Conservation (phyloP, 208 protist genomes). For the Porcisia hertigi region DNA sequence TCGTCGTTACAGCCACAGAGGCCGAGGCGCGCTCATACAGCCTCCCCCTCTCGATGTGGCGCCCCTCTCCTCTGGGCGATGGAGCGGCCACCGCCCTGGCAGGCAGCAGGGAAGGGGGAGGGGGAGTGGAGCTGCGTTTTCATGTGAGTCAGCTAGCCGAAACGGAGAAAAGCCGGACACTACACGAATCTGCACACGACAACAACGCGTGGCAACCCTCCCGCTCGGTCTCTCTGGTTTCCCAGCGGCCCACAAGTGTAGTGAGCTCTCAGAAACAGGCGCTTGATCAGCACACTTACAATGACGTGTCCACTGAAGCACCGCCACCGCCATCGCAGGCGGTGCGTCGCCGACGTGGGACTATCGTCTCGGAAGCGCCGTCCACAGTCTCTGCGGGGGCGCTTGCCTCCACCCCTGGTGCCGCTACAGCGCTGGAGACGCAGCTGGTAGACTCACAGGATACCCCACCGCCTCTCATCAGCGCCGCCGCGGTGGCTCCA, state of each 20-base stretch:
- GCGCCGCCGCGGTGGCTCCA: not conserved
- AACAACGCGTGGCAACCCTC: not conserved
- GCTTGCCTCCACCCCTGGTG: not conserved
- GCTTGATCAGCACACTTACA: not conserved
- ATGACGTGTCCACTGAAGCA: not conserved
- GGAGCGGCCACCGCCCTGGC: not conserved
- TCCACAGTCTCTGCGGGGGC: not conserved
- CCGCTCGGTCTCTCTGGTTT: not conserved
- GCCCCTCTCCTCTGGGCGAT: not conserved
- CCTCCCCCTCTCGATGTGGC: slow-evolving; percentile 24
- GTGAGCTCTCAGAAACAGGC: not conserved
- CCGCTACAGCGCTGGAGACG: not conserved
- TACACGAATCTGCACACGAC: not conserved
- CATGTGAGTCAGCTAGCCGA: not conserved
- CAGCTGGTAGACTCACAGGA: not conserved
- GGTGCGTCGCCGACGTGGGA: slow-evolving; percentile 16
- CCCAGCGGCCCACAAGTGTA: not conserved
- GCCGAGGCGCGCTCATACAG: slow-evolving; percentile 22
- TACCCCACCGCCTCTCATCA: not conserved
- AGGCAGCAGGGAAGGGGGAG: not conserved
- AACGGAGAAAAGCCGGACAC: not conserved
- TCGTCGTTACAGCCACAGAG: slow-evolving; percentile 8
- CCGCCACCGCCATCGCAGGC: not conserved
- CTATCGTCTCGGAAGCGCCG: slow-evolving; percentile 8
- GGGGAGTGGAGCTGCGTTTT: slow-evolving; percentile 20